Conservation (phyloP, 108 stramenopile species). For the Nitzschia inconspicua region DNA sequence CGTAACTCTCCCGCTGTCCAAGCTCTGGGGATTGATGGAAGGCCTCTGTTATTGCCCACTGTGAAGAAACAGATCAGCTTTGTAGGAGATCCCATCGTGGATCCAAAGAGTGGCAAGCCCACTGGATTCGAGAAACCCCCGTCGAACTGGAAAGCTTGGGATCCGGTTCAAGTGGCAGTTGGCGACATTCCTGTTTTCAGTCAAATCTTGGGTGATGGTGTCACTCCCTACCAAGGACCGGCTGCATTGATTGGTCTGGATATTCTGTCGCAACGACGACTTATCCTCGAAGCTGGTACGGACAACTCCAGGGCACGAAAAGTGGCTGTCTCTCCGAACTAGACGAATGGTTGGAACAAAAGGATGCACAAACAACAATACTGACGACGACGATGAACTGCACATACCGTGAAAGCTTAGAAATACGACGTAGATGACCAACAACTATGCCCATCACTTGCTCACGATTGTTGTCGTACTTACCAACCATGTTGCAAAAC, state of each 20-base stretch:
- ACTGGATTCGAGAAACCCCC: slow-evolving; percentile 56
- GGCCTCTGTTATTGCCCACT: slow-evolving; percentile 50
- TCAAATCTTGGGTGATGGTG: slow-evolving; percentile 62
- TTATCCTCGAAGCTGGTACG: slow-evolving; percentile 66
- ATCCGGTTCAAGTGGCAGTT: slow-evolving; percentile 47
- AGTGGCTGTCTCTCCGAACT: slow-evolving; percentile 20
- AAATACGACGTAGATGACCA: too few relatives aligned
- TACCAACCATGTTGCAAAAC: too few relatives aligned
- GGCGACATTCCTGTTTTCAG: slow-evolving; percentile 76
- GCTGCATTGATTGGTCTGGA: slow-evolving; percentile 75
- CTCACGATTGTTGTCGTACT: too few relatives aligned
- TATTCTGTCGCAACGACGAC: slow-evolving; percentile 63
- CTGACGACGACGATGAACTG: not conserved
- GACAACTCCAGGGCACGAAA: slow-evolving; percentile 30
- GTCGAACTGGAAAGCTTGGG: slow-evolving; percentile 61
- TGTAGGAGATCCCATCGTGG: slow-evolving; percentile 42
- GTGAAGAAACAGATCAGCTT: slow-evolving; percentile 41
- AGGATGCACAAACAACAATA: not conserved
- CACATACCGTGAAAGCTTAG: too few relatives aligned
- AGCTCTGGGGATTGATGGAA: slow-evolving; percentile 71
- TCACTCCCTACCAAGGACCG: slow-evolving; percentile 57
- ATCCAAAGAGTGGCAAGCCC: slow-evolving; percentile 21
- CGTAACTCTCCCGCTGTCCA: slow-evolving; percentile 39
- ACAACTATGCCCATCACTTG: too few relatives aligned
- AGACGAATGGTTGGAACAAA: too few relatives aligned